A percentile compares a stretch with the other conserved stretches of the same genome.
Conservation (phyloP, 306 rosid genomes). For the Acacia crassicarpa region DNA sequence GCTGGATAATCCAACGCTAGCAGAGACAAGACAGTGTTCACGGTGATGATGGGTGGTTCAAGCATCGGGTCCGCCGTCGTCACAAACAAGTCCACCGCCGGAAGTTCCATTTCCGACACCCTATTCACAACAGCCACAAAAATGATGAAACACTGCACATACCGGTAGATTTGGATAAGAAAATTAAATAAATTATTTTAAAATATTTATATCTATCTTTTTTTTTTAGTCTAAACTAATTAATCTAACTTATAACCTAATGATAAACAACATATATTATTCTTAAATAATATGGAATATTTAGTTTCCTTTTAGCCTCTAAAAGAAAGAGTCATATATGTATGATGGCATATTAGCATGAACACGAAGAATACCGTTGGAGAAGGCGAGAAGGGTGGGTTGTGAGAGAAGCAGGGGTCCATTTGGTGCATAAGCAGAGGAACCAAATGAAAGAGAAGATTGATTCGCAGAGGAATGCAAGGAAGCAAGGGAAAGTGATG, state of each 20-base stretch:
- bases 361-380: neutral
- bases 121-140: slow-evolving; percentile 27
- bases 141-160: too few species aligned
- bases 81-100: slow-evolving; percentile 68
- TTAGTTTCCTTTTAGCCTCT: too few species aligned
- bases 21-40: slow-evolving; percentile 67
- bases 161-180: too few species aligned
- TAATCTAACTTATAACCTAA: too few species aligned
- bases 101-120: slow-evolving; percentile 43
- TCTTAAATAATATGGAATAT: too few species aligned
- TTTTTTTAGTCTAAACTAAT: too few species aligned
- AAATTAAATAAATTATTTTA: too few species aligned
- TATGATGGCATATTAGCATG: too few species aligned
- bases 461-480: neutral
- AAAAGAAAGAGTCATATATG: too few species aligned
- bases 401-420: neutral
- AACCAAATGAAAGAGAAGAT: neutral
- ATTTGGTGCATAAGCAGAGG: neutral
- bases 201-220: too few species aligned
- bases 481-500: neutral
- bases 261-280: too few species aligned
- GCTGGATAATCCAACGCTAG: slow-evolving; percentile 76
- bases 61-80: slow-evolving; percentile 64
- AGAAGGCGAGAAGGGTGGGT: neutral
- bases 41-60: slow-evolving; percentile 66